Percentiles rank a stretch among this genome's conserved stretches.
Evolutionary conservation across 1,139 yeast genomes (phyloP).

Genomic region (Taphrina communis): DNA sequence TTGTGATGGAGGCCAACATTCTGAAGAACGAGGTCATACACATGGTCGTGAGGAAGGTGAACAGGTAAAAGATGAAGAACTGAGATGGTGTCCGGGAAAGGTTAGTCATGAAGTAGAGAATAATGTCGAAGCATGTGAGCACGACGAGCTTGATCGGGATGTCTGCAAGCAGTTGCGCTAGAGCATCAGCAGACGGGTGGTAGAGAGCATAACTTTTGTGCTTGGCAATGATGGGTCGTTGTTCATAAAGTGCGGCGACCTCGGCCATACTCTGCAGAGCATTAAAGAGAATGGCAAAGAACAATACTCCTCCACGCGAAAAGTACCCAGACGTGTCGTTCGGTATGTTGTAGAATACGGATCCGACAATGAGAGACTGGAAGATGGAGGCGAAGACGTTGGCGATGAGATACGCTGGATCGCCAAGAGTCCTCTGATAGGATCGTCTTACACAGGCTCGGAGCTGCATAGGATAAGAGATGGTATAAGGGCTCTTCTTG

Average conservation of each 20-base stretch:
- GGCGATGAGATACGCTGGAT: constrained; percentile 60
- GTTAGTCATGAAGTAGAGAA: constrained; percentile 64
- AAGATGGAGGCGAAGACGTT: constrained; percentile 59
- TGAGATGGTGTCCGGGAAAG: constrained; percentile 66
- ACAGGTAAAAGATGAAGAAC: constrained; percentile 63
- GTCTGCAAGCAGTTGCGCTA: constrained; percentile 64
- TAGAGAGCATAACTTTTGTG: constrained; percentile 69
- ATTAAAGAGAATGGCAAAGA: constrained; percentile 54
- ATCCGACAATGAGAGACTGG: constrained; percentile 65
- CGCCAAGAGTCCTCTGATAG: constrained; percentile 63
- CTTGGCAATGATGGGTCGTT: constrained; percentile 66
- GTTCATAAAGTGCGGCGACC: constrained; percentile 57
- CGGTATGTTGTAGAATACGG: constrained; percentile 71
- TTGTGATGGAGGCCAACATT: constrained; percentile 64
- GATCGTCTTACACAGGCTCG: constrained; percentile 63
- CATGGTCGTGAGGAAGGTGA: constrained; percentile 58
- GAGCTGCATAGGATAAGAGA: constrained; percentile 48
- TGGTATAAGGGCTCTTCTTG: constrained; percentile 46
- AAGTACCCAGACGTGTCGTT: constrained; percentile 61
- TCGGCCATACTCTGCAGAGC: constrained; percentile 49
- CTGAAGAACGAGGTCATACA: constrained; percentile 66
- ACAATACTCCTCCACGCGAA: constrained; percentile 57
- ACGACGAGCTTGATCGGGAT: constrained; percentile 62
- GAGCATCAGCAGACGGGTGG: constrained; percentile 70
- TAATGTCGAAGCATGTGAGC: constrained; percentile 57